phyloP scores from a whole-genome alignment of 345 rosid genomes.

The Gossypium sturtianum region DNA sequence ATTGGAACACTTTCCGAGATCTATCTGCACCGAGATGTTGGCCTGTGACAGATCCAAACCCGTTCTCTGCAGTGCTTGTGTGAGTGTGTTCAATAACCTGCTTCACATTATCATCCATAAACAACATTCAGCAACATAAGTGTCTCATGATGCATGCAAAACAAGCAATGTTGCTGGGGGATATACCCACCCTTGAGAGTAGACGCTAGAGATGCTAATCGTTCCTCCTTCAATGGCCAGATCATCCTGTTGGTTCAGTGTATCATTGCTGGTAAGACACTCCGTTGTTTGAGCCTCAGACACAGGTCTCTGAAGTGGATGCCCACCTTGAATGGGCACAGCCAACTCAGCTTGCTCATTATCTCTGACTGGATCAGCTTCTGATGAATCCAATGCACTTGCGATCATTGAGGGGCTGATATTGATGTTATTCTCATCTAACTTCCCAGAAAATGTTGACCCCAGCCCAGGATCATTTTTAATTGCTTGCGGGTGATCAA shows the following conservation, averaged over 20 bases:
- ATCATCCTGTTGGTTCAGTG: conserved; percentile 46
- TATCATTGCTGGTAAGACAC: conserved; percentile 41
- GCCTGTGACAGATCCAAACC: conserved; percentile 92
- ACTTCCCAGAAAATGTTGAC: conserved; percentile 52
- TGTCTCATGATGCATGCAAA: background rate
- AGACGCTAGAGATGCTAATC: conserved; percentile 76
- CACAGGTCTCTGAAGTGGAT: conserved; percentile 40
- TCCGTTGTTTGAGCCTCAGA: conserved; percentile 59
- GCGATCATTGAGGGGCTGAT: conserved; percentile 35
- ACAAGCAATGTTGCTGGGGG: background rate
- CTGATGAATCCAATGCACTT: conserved; percentile 39
- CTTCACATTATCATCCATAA: conserved; percentile 8
- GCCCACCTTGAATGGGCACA: conserved; percentile 21
- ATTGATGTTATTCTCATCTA: conserved; percentile 52
- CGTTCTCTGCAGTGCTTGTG: conserved; percentile 72
- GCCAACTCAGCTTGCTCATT: conserved; percentile 51
- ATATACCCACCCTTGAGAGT: conserved; percentile 57
- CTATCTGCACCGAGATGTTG: conserved; percentile 79
- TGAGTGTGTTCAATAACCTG: conserved; percentile 78
- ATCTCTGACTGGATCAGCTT: conserved; percentile 53
- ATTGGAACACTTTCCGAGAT: conserved; percentile 67
- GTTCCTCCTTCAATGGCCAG: conserved; percentile 83
- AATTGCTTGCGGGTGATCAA: conserved; percentile 51
- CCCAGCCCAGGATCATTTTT: conserved; percentile 70
- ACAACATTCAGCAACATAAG: background rate